phyloP scores from a whole-genome alignment of 75 land plant species.

The Cupressus sempervirens region DNA sequence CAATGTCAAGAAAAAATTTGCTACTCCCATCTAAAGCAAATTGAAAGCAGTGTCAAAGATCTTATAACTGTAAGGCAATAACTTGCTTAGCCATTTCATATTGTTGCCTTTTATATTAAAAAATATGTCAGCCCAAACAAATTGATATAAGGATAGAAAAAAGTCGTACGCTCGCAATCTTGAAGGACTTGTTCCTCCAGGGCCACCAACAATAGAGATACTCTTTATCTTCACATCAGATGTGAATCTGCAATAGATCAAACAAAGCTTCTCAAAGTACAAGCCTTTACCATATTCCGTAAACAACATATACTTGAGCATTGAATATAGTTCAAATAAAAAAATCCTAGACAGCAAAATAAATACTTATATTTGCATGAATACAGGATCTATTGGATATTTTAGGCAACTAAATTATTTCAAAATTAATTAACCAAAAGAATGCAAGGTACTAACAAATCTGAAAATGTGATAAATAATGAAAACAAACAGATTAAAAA shows the following conservation, averaged over 20 bases:
- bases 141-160: background rate
- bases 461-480: background rate
- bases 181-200: conserved; percentile 86
- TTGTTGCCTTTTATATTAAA: background rate
- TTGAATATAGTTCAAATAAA: background rate
- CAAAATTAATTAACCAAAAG: background rate
- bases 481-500: background rate
- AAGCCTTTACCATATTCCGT: background rate
- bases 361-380: background rate
- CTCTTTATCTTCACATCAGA: conserved; percentile 98
- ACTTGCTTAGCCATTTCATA: background rate
- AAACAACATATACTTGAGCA: background rate
- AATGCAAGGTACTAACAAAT: background rate
- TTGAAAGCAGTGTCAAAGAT: background rate
- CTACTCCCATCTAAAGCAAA: background rate
- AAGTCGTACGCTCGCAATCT: conserved; percentile 89
- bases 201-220: conserved; percentile 87
- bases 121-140: background rate
- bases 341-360: background rate
- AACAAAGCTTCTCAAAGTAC: background rate
- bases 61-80: background rate
- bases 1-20: too few species aligned
- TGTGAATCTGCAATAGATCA: conserved; percentile 69
- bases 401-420: background rate
- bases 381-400: background rate